Evolutionary conservation across 805 yeast species (phyloP).

Genomic region (Ogataea trehaloabstinens): DNA sequence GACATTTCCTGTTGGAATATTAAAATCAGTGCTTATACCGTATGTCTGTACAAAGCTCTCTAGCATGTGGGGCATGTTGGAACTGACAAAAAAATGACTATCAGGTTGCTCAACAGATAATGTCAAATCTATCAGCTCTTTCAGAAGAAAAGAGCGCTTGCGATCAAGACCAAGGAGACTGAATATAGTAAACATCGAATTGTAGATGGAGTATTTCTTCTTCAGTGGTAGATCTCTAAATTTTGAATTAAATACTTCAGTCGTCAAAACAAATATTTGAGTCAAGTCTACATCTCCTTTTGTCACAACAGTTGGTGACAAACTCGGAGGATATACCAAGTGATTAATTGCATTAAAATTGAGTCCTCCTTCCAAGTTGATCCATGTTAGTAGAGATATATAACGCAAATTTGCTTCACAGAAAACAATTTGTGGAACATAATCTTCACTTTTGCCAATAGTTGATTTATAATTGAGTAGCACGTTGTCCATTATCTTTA

Average conservation of each 20-base stretch:
- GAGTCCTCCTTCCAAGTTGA: constrained; percentile 50
- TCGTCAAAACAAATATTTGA: constrained; percentile 50
- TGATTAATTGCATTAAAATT: constrained; percentile 40
- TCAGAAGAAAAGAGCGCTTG: constrained; percentile 66
- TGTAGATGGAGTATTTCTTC: constrained; percentile 62
- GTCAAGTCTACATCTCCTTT: constrained; percentile 13
- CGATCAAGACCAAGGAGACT: constrained; percentile 58
- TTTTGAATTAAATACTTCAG: constrained; percentile 43
- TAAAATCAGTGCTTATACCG: constrained; percentile 36
- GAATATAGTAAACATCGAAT: constrained; percentile 64
- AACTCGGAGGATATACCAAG: constrained; percentile 35
- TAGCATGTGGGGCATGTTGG: constrained; percentile 30
- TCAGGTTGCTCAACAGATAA: constrained; percentile 11
- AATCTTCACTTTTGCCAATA: constrained; percentile 60
- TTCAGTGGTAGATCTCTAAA: constrained; percentile 43
- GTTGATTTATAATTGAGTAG: constrained; percentile 50
- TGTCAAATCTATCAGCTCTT: constrained; percentile 58
- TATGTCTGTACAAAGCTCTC: constrained; percentile 51
- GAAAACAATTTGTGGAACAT: constrained; percentile 77
- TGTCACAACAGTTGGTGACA: background rate
- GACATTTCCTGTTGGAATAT: background rate
- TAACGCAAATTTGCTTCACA: constrained; percentile 69
- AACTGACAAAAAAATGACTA: constrained; percentile 8
- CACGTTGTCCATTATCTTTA: constrained; percentile 37
- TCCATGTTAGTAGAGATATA: constrained; percentile 55